A percentile compares a stretch with the other conserved stretches of the same genome.
phyloP scores from a whole-genome alignment of 2,329 filamentous ascomycete species.

The Gaeumannomyces tritici region DNA sequence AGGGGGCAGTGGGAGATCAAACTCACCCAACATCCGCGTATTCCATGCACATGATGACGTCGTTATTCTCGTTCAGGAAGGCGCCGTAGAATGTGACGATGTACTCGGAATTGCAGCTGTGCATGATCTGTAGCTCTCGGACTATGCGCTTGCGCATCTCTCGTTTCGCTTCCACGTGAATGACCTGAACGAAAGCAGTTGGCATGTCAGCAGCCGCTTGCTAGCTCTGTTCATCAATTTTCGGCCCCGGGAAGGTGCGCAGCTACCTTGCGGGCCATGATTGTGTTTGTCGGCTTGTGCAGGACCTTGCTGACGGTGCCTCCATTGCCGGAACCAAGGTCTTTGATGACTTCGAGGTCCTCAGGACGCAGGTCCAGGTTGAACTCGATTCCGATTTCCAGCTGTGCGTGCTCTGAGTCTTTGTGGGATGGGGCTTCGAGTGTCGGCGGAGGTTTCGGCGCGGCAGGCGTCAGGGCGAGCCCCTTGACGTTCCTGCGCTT shows the following conservation, averaged over 20 bases:
- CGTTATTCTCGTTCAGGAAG: constrained; percentile 91
- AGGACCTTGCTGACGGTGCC: constrained; percentile 97
- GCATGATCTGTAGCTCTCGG: constrained; percentile 95
- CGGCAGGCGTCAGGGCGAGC: constrained; percentile 72
- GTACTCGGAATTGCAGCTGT: constrained; percentile 91
- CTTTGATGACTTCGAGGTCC: constrained; percentile 86
- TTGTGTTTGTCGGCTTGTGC: constrained; percentile 86
- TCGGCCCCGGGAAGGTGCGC: background rate
- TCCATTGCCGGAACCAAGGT: constrained; percentile 91
- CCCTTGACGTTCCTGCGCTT: constrained; percentile 98
- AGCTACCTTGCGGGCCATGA: constrained; percentile 92
- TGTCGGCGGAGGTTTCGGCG: constrained; percentile 61
- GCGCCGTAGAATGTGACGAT: constrained; percentile 98
- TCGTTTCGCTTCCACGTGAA: constrained; percentile 95
- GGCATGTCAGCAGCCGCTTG: background rate
- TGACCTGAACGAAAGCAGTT: constrained; percentile 52
- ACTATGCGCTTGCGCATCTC: constrained; percentile 96
- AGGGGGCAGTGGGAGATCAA: background rate
- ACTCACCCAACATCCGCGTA: constrained; percentile 99
- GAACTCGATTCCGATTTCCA: constrained; percentile 97
- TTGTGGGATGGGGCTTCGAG: constrained; percentile 45
- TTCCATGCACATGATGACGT: constrained; percentile 99
- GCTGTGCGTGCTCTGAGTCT: constrained; percentile 54
- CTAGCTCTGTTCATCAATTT: background rate
- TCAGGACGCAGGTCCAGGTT: constrained; percentile 85